These are phyloP conservation scores for Leucaena leucocephala DNA, from an alignment of 306 rosid species.

Conservation along the genomic window DNA sequence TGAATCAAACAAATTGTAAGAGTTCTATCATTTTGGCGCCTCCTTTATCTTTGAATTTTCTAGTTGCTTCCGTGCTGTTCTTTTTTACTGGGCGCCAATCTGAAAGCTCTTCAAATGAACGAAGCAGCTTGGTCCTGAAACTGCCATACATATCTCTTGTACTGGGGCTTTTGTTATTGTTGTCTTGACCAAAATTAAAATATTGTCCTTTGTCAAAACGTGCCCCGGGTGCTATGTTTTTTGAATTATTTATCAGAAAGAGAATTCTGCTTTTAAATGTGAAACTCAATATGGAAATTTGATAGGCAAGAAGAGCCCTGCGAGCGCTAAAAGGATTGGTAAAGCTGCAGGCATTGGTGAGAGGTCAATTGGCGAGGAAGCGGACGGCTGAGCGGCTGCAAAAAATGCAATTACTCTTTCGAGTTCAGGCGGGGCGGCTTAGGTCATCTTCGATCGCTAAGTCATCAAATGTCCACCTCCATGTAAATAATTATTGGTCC, in stretches of 20 bases:
- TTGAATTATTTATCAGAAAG: background rate
- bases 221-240: background rate
- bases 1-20: too few relatives aligned
- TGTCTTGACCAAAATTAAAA: too few relatives aligned
- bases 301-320: constrained; percentile 86
- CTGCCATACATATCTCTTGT: background rate
- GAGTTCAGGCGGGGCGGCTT: constrained; percentile 54
- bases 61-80: background rate
- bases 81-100: constrained; percentile 36
- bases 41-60: constrained; percentile 36
- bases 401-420: constrained; percentile 59
- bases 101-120: background rate
- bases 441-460: constrained; percentile 39
- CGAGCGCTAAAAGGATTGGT: constrained; percentile 83
- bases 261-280: background rate
- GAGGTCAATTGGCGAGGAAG: constrained; percentile 82
- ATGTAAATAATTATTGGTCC: constrained; percentile 48
- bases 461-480: constrained; percentile 43
- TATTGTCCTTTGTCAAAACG: background rate
- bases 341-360: constrained; percentile 81
- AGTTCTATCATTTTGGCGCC: constrained; percentile 21
- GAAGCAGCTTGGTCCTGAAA: constrained; percentile 21
- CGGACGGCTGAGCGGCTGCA: constrained; percentile 72
- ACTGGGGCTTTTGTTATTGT: too few relatives aligned
- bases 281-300: background rate